Evolutionary conservation across 345 rosid genomes (phyloP), one percentile per base, ranked within the genome.

Genomic region (Adansonia digitata): DNA sequence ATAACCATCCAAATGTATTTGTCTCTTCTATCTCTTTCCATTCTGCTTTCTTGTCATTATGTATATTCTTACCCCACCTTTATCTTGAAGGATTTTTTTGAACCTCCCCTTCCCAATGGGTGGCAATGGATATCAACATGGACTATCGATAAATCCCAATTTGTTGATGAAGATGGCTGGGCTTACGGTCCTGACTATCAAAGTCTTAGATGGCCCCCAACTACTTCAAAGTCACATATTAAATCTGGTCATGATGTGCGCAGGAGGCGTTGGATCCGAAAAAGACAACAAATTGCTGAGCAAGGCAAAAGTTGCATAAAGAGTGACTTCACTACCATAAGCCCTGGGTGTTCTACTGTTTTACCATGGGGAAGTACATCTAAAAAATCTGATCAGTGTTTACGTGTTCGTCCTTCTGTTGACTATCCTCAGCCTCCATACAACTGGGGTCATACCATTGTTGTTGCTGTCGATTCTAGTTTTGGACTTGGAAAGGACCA

Each of bases 321-420:
- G 71, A 66, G 72, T 42, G 81, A 75, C 45, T 63, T 73, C 39
- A 72, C 86, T 79, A 56, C 82, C 74, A 26, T 93, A 81, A 80
- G 75, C 77, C 93, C 96, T 71, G 89, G 91, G 70, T 89, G 90
- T 77, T 91, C 97, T 52, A 76, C 84, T 79, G 87, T 88, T 72
- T 82, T 95, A 81, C 98, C 99, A 68, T 93, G 99, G 93, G 85
- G 84, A 81, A 88, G 92, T 85, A 84, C 87, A 81, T 87, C 87
- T 40, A 90, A 78, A 79, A 86, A 77, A 81, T 87, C 92, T 60
- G 88, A 88, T 29, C 88, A 89, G 62, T 89, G 86, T 85, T 80
- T 95, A 77, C 91, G 74, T 72, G 82, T 95, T 61, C 92, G 97
- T 74, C 98, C 99, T 64, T 52, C 22, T 82, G 82, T 71, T 75